Base-by-base conservation (phyloP, 164 flowering plant genomes). In the Nymphaea colorata region DNA sequence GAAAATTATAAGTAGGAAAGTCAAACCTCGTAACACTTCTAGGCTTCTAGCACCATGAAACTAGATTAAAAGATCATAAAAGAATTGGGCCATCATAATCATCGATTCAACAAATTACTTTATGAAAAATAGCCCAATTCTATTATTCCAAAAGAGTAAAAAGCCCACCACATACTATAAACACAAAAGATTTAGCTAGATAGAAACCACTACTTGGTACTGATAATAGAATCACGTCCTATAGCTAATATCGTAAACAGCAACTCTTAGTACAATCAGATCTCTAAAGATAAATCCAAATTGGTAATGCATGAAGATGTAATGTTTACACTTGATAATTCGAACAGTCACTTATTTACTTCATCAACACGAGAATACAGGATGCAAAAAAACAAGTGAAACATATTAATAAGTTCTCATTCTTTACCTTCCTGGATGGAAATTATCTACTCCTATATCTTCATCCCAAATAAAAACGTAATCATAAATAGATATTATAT, bases 401-500 rank as follows among this genome's bases (percentile, higher is more conserved):
- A 25, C 36, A 25, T 25, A 25, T 25, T 25, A 36, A 41, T 10
- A 64, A 4, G 42, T 14, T 64, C 53, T 43, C 6, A 68, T n/a
- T 62, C 12, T 36, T 15, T 81, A 94, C 99, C 96, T 88, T 79
- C 79, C 80, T n/a, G 99, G 96, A 70, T 83, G 67, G 74, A 94
- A 94, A 76, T 88, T 67, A 44, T 87, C 75, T 25, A 91, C 88
- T n/a, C 94, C 98, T 73, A 95, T 76, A 84, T 95, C 99, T 78
- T 95, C 98, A 81, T 95, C 99, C 99, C 99, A 95, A 8, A 95
- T 83, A 78, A 95, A 95, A 60, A 95, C 82, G 73, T 87, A 90
- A 72, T 90, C 96, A 78, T 94, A 94, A n/a, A 76, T 71, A 42
- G 88, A 83, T 36, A 90, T 93, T 55, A 90, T 83, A 81, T 82